Base-by-base conservation (phyloP, 805 yeast genomes). In the Zygoascus flipseniorum region DNA sequence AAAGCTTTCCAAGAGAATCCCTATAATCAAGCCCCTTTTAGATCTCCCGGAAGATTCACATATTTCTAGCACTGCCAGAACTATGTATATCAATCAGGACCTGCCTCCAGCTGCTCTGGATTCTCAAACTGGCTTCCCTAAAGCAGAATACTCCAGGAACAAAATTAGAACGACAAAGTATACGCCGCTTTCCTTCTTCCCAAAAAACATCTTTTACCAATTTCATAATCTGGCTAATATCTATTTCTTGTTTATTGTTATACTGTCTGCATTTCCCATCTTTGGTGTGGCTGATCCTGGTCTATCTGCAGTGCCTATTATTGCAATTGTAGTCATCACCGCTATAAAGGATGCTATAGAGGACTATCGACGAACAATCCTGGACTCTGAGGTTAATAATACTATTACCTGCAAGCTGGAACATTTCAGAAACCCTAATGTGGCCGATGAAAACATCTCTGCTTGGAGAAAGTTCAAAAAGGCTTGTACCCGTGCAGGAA, bases 161-260 rank as follows among this genome's bases (percentile, higher is more conserved):
- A 90, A 93, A 68, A 88, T 93, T 60, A 81, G 97, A 72, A 89
- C 98, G 0, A 89, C 99, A 2, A 92, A 89, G 72, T 92, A 92
- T 69, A 92, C 97, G 1, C 97, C 98, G 5, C 65, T 93, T 47
- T 75, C 89, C 8, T 92, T 92, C 64, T 59, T 93, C 31, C 98
- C 98, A 2, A 89, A 89, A 67, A 89, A 92, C 69, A 68, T 92
- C 48, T 68, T 71, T 47, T 76, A 79, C 58, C 98, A 93, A 72
- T 90, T 90, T 69, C 81, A 79, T 60, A 92, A 90, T 67, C 80
- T 90, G 57, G 99, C 99, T 45, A 92, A 92, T 69, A 73, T 88
- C 50, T 92, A 89, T 72, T 92, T 92, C 76, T 72, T 92, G 62
- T 72, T 82, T 37, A 74, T 88, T 70, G 84, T 84, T 63, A 83